phyloP scores from a whole-genome alignment of 805 yeast genomes.

The Nakazawaea ernobii region DNA sequence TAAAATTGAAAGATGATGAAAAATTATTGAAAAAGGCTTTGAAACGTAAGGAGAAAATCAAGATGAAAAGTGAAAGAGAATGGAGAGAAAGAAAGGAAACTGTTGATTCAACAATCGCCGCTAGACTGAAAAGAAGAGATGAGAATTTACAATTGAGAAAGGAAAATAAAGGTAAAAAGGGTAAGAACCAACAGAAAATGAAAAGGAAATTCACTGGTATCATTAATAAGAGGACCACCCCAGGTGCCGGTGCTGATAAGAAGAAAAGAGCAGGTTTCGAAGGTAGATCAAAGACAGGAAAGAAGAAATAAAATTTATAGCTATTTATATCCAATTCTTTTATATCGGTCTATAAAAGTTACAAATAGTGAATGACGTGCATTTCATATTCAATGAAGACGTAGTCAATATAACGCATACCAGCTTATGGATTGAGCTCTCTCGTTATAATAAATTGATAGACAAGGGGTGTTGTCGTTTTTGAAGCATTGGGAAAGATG shows the following conservation, averaged over 20 bases:
- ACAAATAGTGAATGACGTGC: background rate
- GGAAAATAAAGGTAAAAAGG: slow-evolving; percentile 78
- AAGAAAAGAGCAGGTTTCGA: slow-evolving; percentile 82
- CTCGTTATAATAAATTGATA: too few species aligned
- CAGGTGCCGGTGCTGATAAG: slow-evolving; percentile 6
- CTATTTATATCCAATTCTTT: background rate
- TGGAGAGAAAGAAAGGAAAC: slow-evolving; percentile 87
- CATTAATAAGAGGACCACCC: slow-evolving; percentile 28
- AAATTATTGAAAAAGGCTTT: slow-evolving; percentile 78
- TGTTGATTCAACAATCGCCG: slow-evolving; percentile 69
- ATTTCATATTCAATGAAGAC: background rate
- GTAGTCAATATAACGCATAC: too few species aligned
- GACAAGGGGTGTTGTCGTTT: too few species aligned
- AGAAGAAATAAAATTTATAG: slow-evolving; percentile 15
- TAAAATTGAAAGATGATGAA: slow-evolving; percentile 86
- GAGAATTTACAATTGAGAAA: slow-evolving; percentile 82
- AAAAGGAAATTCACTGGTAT: slow-evolving; percentile 56
- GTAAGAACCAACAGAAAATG: slow-evolving; percentile 67
- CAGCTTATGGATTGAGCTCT: too few species aligned
- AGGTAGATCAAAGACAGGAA: slow-evolving; percentile 45
- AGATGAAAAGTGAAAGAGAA: slow-evolving; percentile 81
- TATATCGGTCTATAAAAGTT: background rate
- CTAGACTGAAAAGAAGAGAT: slow-evolving; percentile 82
- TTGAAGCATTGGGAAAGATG: too few species aligned
- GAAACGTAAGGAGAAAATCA: slow-evolving; percentile 75